Conservation (phyloP, 352 stramenopile genomes). For the Plasmopara viticola region DNA sequence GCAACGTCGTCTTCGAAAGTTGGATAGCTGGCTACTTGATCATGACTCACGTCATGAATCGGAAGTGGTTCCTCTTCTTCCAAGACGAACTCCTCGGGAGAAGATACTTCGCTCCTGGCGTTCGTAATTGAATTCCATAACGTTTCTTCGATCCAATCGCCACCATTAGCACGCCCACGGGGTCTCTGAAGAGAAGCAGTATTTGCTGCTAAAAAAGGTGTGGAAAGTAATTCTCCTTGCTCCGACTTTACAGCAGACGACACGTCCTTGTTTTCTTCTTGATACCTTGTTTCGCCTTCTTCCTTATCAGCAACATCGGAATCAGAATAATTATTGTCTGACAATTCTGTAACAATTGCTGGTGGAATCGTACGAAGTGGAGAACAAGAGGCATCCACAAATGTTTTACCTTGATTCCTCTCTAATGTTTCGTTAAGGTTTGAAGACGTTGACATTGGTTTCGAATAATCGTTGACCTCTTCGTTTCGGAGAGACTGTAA, state of each 20-base stretch:
- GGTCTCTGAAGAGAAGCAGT: not conserved
- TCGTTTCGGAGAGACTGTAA: not conserved
- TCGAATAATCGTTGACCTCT: not conserved
- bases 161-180: slow-evolving; percentile 17
- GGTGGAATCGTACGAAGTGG: slow-evolving; percentile 20
- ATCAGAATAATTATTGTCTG: not conserved
- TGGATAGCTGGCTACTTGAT: slow-evolving; percentile 23
- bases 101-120: not conserved
- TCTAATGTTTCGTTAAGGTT: slow-evolving; percentile 6
- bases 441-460: slow-evolving; percentile 8
- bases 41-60: slow-evolving; percentile 12
- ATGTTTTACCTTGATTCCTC: slow-evolving; percentile 12
- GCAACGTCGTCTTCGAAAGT: slow-evolving; percentile 55
- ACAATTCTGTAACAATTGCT: slow-evolving; percentile 5
- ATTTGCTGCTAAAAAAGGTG: not conserved
- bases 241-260: not conserved
- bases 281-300: not conserved
- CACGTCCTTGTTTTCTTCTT: not conserved
- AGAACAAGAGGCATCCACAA: slow-evolving; percentile 27
- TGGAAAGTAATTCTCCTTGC: not conserved
- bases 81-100: slow-evolving; percentile 7
- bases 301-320: slow-evolving; percentile 1
- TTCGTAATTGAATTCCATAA: slow-evolving; percentile 15
- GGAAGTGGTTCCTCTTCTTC: slow-evolving; percentile 13
- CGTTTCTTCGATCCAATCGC: slow-evolving; percentile 20